Evolutionary conservation across 2,329 filamentous ascomycete species (phyloP), one percentile per base, ranked within the genome.

Genomic region (Pseudogymnoascus sp.): DNA sequence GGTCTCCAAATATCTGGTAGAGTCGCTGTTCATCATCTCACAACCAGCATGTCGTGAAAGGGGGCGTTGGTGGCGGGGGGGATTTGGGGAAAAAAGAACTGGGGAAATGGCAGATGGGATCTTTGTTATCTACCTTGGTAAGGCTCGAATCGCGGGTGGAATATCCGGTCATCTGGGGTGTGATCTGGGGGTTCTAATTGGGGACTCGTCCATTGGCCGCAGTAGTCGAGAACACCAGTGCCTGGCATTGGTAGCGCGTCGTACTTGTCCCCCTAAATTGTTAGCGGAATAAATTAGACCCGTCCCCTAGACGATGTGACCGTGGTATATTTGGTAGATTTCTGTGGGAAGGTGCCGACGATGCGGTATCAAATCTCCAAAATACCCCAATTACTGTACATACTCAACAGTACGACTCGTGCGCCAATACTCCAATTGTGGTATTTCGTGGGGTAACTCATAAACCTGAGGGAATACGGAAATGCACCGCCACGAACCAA

Each of bases 21-120:
- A 30, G 49, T 30, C n/a, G 49, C 49, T 33, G 25, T 35, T 58
- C 49, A 22, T 58, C 49, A 58, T 58, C 49, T 58, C 49, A 58
- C 49, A 30, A 58, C 49, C 7, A 16, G 30, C 49, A 58, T 58
- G 11, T 9, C 28, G 28, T 30, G 23, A 33, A 58, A 33, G 14
- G 23, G 8, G 39, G 22, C 4, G 39, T 42, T 39, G 38, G n/a
- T 25, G 45, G 22, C 9, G 16, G 23, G 49, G 49, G 14, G 30
- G 11, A 30, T 55, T 55, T 28, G 7, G 25, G 23, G 23, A 14
- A 16, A 23, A n/a, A 3, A 55, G 49, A 30, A 16, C 23, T 55
- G 23, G 23, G 16, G 49, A 55, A 55, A 33, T 55, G 14, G 19
- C 16, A 11, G 25, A 19, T 11, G 8, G 23, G n/a, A 58, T 23